phyloP scores from a whole-genome alignment of 2,329 filamentous ascomycete genomes.

The Nemania sp. region DNA sequence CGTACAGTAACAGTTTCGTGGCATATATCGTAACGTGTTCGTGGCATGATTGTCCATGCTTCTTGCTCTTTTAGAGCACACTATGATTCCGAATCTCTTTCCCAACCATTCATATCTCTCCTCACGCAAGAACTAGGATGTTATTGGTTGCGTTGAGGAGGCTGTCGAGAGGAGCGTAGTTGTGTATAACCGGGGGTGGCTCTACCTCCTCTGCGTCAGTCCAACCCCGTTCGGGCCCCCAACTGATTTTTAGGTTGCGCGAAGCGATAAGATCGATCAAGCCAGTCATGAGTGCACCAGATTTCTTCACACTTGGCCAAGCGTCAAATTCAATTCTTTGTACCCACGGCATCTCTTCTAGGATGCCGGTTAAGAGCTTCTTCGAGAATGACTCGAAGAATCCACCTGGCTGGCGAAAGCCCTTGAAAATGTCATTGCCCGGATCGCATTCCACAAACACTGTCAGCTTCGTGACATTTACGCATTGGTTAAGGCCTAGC shows the following conservation, averaged over 20 bases:
- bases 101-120: not conserved
- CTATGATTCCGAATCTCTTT: not conserved
- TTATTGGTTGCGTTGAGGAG: slow-evolving; percentile 38
- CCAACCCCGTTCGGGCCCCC: slow-evolving; percentile 78
- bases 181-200: slow-evolving; percentile 47
- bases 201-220: slow-evolving; percentile 62
- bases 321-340: slow-evolving; percentile 76
- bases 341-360: slow-evolving; percentile 68
- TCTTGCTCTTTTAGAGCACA: not conserved
- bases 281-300: slow-evolving; percentile 72
- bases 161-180: slow-evolving; percentile 41
- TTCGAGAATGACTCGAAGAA: slow-evolving; percentile 78
- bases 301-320: slow-evolving; percentile 73
- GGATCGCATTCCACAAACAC: slow-evolving; percentile 81
- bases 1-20: slow-evolving; percentile 10
- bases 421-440: slow-evolving; percentile 73
- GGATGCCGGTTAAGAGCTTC: slow-evolving; percentile 66
- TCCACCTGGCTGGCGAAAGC: slow-evolving; percentile 72
- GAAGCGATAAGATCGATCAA: slow-evolving; percentile 66
- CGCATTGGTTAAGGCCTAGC: slow-evolving; percentile 73
- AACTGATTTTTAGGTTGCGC: slow-evolving; percentile 67
- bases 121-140: slow-evolving; percentile 46
- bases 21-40: too few relatives aligned
- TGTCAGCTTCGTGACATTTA: slow-evolving; percentile 68
- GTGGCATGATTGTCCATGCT: not conserved